phyloP scores from a whole-genome alignment of 768 basidiomycete genomes.

The Rhizopogon rudus region DNA sequence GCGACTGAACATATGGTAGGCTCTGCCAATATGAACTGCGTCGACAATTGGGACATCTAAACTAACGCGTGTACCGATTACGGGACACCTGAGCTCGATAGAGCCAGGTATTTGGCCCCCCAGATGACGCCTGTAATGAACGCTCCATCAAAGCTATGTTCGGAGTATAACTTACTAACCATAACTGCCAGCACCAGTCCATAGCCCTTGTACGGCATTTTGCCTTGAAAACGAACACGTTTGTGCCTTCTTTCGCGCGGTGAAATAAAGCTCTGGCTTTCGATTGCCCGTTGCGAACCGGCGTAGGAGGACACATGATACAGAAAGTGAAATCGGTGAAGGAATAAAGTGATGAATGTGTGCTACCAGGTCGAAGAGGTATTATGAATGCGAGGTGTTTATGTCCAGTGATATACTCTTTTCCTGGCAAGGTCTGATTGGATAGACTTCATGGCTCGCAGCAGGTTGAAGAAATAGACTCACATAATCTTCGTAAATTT shows the following conservation, averaged over 20 bases:
- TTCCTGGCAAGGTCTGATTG: slow-evolving; percentile 54
- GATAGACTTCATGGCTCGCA: background rate
- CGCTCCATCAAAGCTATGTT: background rate
- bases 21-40: slow-evolving; percentile 30
- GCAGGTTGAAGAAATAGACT: slow-evolving; percentile 18
- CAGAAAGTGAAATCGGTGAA: slow-evolving; percentile 83
- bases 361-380: slow-evolving; percentile 58
- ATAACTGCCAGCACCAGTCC: slow-evolving; percentile 90
- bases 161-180: slow-evolving; percentile 36
- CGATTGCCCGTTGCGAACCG: slow-evolving; percentile 31
- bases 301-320: slow-evolving; percentile 58
- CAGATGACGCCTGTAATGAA: slow-evolving; percentile 52
- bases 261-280: slow-evolving; percentile 47
- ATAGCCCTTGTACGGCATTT: slow-evolving; percentile 73
- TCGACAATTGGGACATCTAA: slow-evolving; percentile 60
- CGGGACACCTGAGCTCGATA: slow-evolving; percentile 69
- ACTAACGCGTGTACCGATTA: slow-evolving; percentile 59
- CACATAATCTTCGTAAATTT: slow-evolving; percentile 85
- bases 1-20: slow-evolving; percentile 50
- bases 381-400: slow-evolving; percentile 79
- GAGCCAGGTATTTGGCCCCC: slow-evolving; percentile 66
- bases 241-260: slow-evolving; percentile 58
- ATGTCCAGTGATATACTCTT: slow-evolving; percentile 62
- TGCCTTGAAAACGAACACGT: slow-evolving; percentile 82
- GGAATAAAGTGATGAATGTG: slow-evolving; percentile 81